Conservation (phyloP, 225 moss, liverwort and hornwort species). For the Antitrichia curtipendula region DNA sequence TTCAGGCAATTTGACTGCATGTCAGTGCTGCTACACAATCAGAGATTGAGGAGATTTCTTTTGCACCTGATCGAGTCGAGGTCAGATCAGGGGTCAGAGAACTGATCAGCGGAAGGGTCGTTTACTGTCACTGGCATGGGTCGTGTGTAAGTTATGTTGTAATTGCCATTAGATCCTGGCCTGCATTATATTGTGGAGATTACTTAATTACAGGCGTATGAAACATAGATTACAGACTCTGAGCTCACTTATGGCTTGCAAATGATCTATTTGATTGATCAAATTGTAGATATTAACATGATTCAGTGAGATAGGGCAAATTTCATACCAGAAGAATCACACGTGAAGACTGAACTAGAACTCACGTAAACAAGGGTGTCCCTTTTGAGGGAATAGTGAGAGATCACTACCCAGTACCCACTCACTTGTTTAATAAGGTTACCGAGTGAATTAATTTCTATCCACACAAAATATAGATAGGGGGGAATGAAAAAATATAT, state of each 20-base stretch:
- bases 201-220: not conserved
- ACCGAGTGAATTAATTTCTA: not conserved
- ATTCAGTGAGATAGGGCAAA: not conserved
- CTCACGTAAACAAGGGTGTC: not conserved
- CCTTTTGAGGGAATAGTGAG: not conserved
- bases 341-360: not conserved
- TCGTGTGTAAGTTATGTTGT: not conserved
- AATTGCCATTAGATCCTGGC: not conserved
- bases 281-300: no score
- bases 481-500: no score
- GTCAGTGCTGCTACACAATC: not conserved
- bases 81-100: not conserved
- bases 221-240: not conserved
- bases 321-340: not conserved
- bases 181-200: not conserved
- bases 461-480: not conserved
- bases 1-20: no score
- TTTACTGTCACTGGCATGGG: not conserved
- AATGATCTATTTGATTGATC: not conserved
- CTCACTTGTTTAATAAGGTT: not conserved
- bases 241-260: not conserved
- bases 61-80: not conserved
- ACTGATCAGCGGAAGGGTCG: not conserved
- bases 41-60: not conserved
- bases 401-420: no score